Evolutionary conservation across 2,329 filamentous ascomycete species (phyloP).

Genomic region (Trichoderma asperellum): DNA sequence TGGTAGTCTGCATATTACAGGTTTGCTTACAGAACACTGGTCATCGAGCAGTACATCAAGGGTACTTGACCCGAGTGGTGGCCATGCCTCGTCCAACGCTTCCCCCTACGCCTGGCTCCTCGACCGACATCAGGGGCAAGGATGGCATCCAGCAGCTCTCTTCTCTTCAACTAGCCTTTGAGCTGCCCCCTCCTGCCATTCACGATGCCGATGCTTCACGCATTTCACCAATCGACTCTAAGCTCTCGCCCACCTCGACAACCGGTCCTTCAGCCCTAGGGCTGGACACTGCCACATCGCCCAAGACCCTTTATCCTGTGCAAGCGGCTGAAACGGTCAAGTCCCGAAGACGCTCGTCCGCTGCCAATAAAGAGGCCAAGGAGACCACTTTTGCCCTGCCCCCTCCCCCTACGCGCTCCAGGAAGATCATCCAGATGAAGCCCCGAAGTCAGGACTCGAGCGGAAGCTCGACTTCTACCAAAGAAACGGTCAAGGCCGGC

Average conservation of each 20-base stretch:
- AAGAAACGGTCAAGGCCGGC: conserved; percentile 34
- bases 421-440: conserved; percentile 99
- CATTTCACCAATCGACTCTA: conserved; percentile 40
- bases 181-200: conserved; percentile 77
- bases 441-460: conserved; percentile 54
- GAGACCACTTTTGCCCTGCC: conserved; percentile 78
- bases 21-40: conserved; percentile 14
- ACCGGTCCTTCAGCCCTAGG: background rate
- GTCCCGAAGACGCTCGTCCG: conserved; percentile 56
- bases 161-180: conserved; percentile 69
- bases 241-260: conserved; percentile 38
- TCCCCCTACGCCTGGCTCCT: conserved; percentile 78
- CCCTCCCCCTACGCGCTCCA: conserved; percentile 85
- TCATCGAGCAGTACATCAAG: conserved; percentile 8
- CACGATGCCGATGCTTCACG: conserved; percentile 43
- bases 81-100: conserved; percentile 42
- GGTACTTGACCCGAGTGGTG: conserved; percentile 4
- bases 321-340: conserved; percentile 58
- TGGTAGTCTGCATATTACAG: background rate
- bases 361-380: conserved; percentile 46
- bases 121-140: conserved; percentile 76
- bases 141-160: conserved; percentile 65
- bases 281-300: conserved; percentile 33
- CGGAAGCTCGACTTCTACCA: conserved; percentile 34
- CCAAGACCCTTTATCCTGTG: conserved; percentile 47